Conservation (phyloP, 2,329 filamentous ascomycete genomes). For the Botrytis byssoidea region DNA sequence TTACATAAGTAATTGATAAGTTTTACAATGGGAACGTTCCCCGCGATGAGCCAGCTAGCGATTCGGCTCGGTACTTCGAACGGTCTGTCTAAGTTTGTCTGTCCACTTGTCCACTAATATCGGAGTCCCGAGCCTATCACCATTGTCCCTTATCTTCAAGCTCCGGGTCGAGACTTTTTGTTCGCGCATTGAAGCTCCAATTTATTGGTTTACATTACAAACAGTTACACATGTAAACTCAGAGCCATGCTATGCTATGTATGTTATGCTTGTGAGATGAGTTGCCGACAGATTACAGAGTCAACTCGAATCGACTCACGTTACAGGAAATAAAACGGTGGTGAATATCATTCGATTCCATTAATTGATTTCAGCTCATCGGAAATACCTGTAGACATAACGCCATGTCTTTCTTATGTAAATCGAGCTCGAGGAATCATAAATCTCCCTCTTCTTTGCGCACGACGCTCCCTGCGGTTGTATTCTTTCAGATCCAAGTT, state of each 20-base stretch:
- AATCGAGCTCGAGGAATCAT: background rate
- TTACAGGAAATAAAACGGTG: background rate
- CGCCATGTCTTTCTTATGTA: background rate
- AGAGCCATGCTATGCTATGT: background rate
- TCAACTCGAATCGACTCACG: background rate
- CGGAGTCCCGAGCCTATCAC: background rate
- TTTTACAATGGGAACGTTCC: background rate
- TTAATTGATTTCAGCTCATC: background rate
- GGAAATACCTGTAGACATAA: background rate
- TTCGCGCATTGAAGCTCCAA: background rate
- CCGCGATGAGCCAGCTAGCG: background rate
- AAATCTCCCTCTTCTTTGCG: background rate
- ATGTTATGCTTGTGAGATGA: background rate
- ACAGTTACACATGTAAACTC: background rate
- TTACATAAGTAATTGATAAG: constrained; percentile 1
- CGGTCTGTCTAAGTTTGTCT: background rate
- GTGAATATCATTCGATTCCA: background rate
- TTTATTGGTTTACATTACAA: background rate
- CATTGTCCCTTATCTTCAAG: background rate
- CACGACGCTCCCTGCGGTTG: background rate
- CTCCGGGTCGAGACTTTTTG: background rate
- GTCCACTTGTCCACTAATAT: background rate
- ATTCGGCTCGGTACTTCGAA: background rate
- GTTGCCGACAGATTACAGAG: background rate
- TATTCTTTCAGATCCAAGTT: background rate